Evolutionary conservation across 225 moss, liverwort and hornwort genomes (phyloP), one percentile per base, ranked within the genome.

Genomic region (Bryoerythrophyllum caledonicum): DNA sequence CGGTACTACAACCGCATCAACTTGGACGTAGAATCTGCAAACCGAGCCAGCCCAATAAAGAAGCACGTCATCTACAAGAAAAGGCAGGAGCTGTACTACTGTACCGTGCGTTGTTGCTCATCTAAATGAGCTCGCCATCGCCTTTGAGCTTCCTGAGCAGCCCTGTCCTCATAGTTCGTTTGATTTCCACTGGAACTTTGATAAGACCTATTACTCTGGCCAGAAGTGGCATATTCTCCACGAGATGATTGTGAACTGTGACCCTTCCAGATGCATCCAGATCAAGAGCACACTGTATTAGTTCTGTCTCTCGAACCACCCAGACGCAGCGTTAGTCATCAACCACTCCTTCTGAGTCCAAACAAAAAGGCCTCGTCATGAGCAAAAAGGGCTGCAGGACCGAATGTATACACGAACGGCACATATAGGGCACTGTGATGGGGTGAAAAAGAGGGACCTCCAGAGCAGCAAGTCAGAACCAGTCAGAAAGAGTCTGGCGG

Each of bases 191-290:
- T 86, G 75, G 72, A 80, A 65, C 82, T 87, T 78, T 81, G 84
- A 73, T 83, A 82, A 65, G 79, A 60, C 21, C 81, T 84, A 48
- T 78, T 86, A 66, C 65, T 73, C 69, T 84, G 86, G 55, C 84
- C 84, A 64, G 91, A 83, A 63, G 77, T 72, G 65, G 85, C 78
- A 71, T 86, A 81, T 67, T 80, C 78, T 78, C 85, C 85, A 80
- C 82, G 76, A 72, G 80, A 79, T 84, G 80, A 79, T 84, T 84
- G 72, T 79, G 94, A 77, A 85, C 96, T 94, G 91, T 88, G 80
- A 72, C 91, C 92, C 94, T 96, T 96, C 89, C 94, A 92, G 73
- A 85, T 49, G 48, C 48, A 70, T 82, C 30, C 80, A 85, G 65
- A 86, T 60, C 82, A 79, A 70, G 61, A 61, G 70, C 66, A 63